Conservation (phyloP, 2,329 filamentous ascomycete species). For the Colletotrichum lentis region DNA sequence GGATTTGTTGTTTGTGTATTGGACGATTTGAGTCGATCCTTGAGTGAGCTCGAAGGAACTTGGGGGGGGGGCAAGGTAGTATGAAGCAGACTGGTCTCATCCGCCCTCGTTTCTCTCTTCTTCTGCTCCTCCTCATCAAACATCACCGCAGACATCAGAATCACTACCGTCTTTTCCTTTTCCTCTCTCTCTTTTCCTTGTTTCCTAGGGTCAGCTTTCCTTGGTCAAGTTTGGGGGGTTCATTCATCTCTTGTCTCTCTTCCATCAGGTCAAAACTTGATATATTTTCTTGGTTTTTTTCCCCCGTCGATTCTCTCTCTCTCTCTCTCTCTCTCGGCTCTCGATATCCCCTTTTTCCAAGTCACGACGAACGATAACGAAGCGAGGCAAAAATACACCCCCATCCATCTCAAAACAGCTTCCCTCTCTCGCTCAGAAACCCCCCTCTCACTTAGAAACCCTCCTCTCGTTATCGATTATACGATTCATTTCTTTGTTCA, state of each 20-base stretch:
- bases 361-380: slow-evolving; percentile 10
- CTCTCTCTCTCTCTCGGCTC: neutral
- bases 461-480: neutral
- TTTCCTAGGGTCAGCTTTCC: slow-evolving; percentile 41
- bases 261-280: slow-evolving; percentile 25
- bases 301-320: neutral
- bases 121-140: slow-evolving; percentile 14
- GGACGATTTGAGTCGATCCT: neutral
- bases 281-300: slow-evolving; percentile 24
- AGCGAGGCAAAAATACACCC: neutral
- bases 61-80: neutral
- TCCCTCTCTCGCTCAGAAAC: neutral
- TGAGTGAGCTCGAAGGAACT: neutral
- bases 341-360: neutral
- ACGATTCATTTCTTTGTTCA: neutral
- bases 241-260: slow-evolving; percentile 35
- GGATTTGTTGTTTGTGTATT: neutral
- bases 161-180: slow-evolving; percentile 41
- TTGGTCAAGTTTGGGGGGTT: slow-evolving; percentile 39
- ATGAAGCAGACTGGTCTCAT: slow-evolving; percentile 27
- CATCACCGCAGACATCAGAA: slow-evolving; percentile 29
- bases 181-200: slow-evolving; percentile 41
- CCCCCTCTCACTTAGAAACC: too few species aligned
- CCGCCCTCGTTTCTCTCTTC: neutral
- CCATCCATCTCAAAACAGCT: neutral